phyloP scores from a whole-genome alignment of 345 rosid genomes.

The Lumnitzera racemosa region DNA sequence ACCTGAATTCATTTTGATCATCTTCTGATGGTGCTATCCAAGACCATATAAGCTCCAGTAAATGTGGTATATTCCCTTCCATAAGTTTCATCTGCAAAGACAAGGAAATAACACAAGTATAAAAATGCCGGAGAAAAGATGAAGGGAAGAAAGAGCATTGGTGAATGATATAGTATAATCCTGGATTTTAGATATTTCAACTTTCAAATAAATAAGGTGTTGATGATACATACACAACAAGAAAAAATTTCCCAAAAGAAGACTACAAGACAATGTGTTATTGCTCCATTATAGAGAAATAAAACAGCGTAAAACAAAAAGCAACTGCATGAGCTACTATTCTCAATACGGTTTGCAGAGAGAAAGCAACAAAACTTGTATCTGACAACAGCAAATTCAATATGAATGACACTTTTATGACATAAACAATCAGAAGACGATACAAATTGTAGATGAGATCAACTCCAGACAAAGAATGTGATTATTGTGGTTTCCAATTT shows the following conservation, averaged over 20 bases:
- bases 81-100: conserved; percentile 80
- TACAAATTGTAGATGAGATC: no score
- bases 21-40: conserved; percentile 97
- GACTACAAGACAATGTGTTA: neutral
- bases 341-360: neutral
- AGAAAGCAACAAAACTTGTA: neutral
- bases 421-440: no score
- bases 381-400: no score
- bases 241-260: neutral
- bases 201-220: no score
- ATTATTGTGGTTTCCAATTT: no score
- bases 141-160: no score
- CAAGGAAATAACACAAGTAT: conserved; percentile 7
- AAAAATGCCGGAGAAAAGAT: no score
- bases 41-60: conserved; percentile 88
- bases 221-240: neutral
- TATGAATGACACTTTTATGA: no score
- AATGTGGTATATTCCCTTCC: conserved; percentile 81
- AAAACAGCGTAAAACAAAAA: neutral
- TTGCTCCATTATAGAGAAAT: neutral
- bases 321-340: neutral
- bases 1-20: conserved; percentile 73
- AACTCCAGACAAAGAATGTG: no score
- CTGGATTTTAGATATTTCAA: no score
- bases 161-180: no score